Conservation (phyloP, 1,284 basidiomycete genomes). For the Ceratobasidium sp. region DNA sequence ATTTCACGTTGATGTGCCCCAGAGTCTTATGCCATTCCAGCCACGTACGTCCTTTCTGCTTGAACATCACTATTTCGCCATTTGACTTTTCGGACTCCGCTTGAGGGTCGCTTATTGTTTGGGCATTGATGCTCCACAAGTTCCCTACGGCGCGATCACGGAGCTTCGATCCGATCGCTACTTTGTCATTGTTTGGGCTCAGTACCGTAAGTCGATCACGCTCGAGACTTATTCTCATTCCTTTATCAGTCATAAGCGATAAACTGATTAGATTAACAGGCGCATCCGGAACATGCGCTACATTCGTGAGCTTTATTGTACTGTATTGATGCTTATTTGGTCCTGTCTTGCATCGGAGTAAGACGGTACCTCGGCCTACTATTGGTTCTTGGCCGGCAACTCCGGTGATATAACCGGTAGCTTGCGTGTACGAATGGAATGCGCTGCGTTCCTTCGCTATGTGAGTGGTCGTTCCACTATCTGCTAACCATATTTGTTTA, state of each 20-base stretch:
- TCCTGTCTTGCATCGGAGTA: constrained; percentile 37
- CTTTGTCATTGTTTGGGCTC: constrained; percentile 43
- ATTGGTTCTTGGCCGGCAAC: constrained; percentile 17
- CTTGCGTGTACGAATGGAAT: neutral
- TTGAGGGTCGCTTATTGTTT: neutral
- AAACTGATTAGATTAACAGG: constrained; percentile 51
- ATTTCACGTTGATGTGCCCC: constrained; percentile 48
- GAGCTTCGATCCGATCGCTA: no score
- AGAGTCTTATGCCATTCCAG: constrained; percentile 51
- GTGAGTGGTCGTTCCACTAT: no score
- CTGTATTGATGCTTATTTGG: constrained; percentile 16
- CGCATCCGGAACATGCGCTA: constrained; percentile 49
- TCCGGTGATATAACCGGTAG: neutral
- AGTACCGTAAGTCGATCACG: no score
- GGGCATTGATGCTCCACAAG: no score
- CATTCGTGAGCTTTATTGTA: constrained; percentile 46
- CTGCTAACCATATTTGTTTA: neutral
- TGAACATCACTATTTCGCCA: neutral
- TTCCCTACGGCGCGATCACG: no score
- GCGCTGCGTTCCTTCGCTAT: neutral
- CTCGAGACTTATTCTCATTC: no score
- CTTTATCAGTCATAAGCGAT: no score
- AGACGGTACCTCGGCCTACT: constrained; percentile 31
- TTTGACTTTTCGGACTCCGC: neutral
- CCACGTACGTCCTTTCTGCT: constrained; percentile 41